Conservation (phyloP, 2,329 filamentous ascomycete genomes). For the Cladosporium sp. region DNA sequence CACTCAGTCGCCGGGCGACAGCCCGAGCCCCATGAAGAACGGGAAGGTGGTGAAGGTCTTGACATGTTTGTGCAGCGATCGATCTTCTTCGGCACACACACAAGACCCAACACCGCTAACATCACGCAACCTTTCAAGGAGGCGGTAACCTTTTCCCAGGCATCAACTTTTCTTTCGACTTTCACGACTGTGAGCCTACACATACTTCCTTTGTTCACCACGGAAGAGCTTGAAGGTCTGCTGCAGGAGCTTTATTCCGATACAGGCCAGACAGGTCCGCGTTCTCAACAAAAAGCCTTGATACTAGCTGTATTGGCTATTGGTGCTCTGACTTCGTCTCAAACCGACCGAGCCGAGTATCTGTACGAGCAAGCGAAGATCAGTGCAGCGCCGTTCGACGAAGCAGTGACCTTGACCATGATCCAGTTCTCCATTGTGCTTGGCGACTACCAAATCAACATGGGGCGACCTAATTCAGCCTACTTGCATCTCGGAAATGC, state of each 20-base stretch:
- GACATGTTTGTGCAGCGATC: constrained; percentile 30
- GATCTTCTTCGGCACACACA: constrained; percentile 30
- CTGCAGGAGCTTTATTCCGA: background rate
- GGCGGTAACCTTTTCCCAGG: background rate
- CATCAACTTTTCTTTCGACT: background rate
- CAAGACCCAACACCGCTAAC: constrained; percentile 10
- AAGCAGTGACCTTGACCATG: constrained; percentile 31
- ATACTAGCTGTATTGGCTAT: constrained; percentile 24
- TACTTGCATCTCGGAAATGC: constrained; percentile 29
- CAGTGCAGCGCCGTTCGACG: constrained; percentile 25
- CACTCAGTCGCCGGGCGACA: constrained; percentile 15
- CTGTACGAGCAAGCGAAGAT: constrained; percentile 25
- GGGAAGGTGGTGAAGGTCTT: constrained; percentile 23
- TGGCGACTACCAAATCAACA: constrained; percentile 27
- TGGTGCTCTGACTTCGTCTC: constrained; percentile 24
- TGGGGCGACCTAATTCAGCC: constrained; percentile 28
- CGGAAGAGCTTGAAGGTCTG: constrained; percentile 2
- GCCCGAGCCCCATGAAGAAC: background rate
- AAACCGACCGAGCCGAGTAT: constrained; percentile 24
- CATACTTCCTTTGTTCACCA: constrained; percentile 8
- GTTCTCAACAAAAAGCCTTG: constrained; percentile 17
- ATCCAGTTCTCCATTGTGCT: constrained; percentile 27
- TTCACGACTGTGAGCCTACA: background rate
- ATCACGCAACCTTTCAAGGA: background rate
- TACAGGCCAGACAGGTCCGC: background rate